Percentiles rank a stretch among this genome's conserved stretches.
Conservation (phyloP, 78 protist genomes). For the Isochrysis galbana region DNA sequence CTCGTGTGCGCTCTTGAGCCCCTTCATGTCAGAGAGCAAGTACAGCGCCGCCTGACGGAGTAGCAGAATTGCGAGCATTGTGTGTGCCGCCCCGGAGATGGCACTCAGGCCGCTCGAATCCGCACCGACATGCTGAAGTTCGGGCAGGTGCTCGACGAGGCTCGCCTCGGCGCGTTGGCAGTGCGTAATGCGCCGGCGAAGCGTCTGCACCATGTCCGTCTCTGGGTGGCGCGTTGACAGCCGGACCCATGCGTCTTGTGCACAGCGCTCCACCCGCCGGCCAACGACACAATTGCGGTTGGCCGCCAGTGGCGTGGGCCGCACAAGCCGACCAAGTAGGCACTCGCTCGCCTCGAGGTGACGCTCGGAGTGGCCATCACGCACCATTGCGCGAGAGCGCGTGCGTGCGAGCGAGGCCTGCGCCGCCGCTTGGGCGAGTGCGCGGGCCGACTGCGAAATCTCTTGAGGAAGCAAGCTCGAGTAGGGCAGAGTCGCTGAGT, state of each 20-base stretch:
- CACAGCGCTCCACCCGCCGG: background rate
- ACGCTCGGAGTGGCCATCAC: background rate
- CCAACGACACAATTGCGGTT: background rate
- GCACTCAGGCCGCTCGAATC: background rate
- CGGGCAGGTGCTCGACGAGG: background rate
- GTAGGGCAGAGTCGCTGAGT: too few species aligned
- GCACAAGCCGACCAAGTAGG: background rate
- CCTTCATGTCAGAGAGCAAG: background rate
- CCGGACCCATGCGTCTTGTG: background rate
- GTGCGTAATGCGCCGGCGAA: background rate
- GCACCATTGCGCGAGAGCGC: background rate
- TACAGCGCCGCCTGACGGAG: background rate
- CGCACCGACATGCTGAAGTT: background rate
- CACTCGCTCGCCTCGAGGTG: background rate
- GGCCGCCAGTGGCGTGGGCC: background rate
- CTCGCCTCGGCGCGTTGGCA: conserved; percentile 7
- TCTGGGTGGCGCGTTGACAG: background rate
- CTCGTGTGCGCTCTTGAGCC: background rate
- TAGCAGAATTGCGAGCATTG: background rate
- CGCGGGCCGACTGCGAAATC: background rate
- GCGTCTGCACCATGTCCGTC: background rate
- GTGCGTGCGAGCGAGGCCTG: background rate
- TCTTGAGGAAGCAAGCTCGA: too few species aligned
- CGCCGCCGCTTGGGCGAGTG: background rate
- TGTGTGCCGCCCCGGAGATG: conserved; percentile 28